Conservation (phyloP, 257 asterid genomes). For the Scutellaria baicalensis region DNA sequence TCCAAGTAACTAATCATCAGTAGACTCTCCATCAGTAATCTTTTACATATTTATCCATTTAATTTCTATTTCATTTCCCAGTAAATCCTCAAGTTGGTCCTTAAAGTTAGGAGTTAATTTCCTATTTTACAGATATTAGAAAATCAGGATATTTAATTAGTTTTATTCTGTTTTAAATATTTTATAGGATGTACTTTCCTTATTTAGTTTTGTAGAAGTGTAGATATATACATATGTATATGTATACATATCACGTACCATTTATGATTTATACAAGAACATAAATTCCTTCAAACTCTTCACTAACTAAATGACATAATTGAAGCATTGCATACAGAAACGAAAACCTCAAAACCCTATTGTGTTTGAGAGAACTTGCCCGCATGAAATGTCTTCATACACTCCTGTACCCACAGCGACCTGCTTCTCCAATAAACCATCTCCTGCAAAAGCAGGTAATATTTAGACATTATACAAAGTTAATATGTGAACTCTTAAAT, state of each 20-base stretch:
- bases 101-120: too few species aligned
- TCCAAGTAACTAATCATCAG: neutral
- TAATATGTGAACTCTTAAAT: neutral
- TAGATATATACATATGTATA: too few species aligned
- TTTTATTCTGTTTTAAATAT: too few species aligned
- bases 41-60: neutral
- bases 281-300: too few species aligned
- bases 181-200: too few species aligned
- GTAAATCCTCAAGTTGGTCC: neutral
- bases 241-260: too few species aligned
- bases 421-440: conserved; percentile 41
- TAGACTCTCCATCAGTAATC: neutral
- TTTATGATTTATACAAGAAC: too few species aligned
- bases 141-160: too few species aligned
- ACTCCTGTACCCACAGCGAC: conserved; percentile 81
- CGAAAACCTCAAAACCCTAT: neutral
- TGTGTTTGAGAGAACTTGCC: conserved; percentile 41
- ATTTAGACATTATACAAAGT: neutral
- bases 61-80: neutral
- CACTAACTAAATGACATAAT: neutral
- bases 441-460: conserved; percentile 28
- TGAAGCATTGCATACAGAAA: neutral
- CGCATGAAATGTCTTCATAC: conserved; percentile 60
- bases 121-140: too few species aligned
- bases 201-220: too few species aligned